A percentile compares a stretch with the other conserved stretches of the same genome.
Evolutionary conservation across 257 asterid genomes (phyloP).

Genomic region (Jacaranda mimosifolia): DNA sequence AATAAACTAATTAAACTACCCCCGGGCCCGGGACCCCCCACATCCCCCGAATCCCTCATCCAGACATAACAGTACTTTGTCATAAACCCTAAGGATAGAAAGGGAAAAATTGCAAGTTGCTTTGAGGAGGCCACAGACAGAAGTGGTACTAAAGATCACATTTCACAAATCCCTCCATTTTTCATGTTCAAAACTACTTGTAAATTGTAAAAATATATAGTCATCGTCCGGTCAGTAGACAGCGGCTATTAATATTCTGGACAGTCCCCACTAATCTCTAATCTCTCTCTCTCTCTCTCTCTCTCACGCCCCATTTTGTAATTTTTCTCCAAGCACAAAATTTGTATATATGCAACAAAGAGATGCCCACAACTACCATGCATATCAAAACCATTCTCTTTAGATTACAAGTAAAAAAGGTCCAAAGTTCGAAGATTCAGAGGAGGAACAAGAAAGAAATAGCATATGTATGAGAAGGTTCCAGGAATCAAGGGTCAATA

Average conservation of each 20-base stretch:
- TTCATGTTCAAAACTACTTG: constrained; percentile 11
- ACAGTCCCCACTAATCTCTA: constrained; percentile 28
- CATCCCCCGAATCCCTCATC: background rate
- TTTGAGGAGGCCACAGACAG: constrained; percentile 5
- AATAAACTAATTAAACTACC: background rate
- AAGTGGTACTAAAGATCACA: constrained; percentile 23
- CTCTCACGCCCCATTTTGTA: background rate
- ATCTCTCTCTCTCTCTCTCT: constrained; percentile 27
- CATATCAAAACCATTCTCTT: constrained; percentile 35
- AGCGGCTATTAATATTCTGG: constrained; percentile 57
- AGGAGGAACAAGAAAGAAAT: constrained; percentile 11
- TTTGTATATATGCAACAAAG: constrained; percentile 27
- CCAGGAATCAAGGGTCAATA: constrained; percentile 74
- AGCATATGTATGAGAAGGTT: constrained; percentile 55
- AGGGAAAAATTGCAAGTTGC: background rate
- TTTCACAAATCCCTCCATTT: constrained; percentile 40
- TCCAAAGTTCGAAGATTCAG: constrained; percentile 49
- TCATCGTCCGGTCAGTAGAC: constrained; percentile 44
- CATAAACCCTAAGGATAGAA: background rate
- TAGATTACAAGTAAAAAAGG: constrained; percentile 36
- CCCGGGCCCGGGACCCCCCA: background rate
- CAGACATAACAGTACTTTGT: background rate
- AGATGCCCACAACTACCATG: constrained; percentile 37
- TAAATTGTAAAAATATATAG: background rate
- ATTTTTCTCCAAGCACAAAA: constrained; percentile 36